phyloP scores from a whole-genome alignment of 495 filamentous ascomycete species.

The Cercophora newfieldiana region DNA sequence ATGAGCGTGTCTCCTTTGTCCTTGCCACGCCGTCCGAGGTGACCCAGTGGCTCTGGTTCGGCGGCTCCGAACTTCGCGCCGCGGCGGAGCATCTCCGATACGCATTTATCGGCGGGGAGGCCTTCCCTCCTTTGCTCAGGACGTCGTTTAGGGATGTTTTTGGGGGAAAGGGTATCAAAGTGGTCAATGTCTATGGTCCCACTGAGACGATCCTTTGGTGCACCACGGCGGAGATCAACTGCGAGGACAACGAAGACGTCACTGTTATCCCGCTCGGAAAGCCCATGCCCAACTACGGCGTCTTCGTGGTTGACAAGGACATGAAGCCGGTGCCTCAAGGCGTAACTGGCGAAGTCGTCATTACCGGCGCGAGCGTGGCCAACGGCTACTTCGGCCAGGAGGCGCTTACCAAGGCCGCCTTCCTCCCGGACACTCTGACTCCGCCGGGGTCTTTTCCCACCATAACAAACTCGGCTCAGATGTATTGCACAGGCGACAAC shows the following conservation, averaged over 20 bases:
- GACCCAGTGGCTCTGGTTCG: conserved; percentile 11
- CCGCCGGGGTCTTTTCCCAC: conserved; percentile 11
- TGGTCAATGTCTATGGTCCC: conserved; percentile 28
- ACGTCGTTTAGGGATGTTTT: conserved; percentile 2
- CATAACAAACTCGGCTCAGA: conserved; percentile 20
- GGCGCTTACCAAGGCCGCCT: conserved; percentile 23
- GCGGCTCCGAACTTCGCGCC: background rate
- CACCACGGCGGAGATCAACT: background rate
- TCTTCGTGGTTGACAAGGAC: conserved; percentile 43
- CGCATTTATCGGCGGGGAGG: conserved; percentile 20
- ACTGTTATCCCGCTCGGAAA: background rate
- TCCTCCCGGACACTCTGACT: conserved; percentile 24
- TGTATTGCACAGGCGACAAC: conserved; percentile 47
- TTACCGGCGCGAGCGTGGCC: conserved; percentile 29
- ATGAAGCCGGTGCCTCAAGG: conserved; percentile 37
- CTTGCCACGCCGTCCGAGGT: conserved; percentile 24
- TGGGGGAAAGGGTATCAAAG: background rate
- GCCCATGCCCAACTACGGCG: conserved; percentile 28
- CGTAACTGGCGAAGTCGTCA: conserved; percentile 32
- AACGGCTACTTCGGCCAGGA: conserved; percentile 28
- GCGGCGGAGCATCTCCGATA: background rate
- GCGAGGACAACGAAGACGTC: background rate
- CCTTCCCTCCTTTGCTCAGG: background rate
- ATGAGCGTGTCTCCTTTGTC: conserved; percentile 19
- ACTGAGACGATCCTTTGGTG: conserved; percentile 12